phyloP scores from a whole-genome alignment of 106 monocot species.

The Ottelia alismoides region DNA sequence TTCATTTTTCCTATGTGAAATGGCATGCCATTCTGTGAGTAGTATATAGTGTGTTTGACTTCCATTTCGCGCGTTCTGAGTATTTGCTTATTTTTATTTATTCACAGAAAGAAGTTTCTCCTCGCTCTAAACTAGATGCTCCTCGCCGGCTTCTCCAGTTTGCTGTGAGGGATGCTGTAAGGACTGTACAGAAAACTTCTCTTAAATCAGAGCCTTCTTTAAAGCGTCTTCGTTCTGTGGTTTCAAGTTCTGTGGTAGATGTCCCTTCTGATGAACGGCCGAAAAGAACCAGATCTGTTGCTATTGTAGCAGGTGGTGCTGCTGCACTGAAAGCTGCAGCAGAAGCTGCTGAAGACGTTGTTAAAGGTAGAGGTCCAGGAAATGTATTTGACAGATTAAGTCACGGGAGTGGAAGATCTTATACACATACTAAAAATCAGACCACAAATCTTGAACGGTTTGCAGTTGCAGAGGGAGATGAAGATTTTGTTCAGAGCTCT shows the following conservation, averaged over 20 bases:
- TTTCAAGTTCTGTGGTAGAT: constrained; percentile 35
- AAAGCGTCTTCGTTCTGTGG: constrained; percentile 66
- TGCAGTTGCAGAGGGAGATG: constrained; percentile 14
- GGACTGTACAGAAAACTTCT: constrained; percentile 29
- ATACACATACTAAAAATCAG: constrained; percentile 10
- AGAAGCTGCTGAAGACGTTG: constrained; percentile 74
- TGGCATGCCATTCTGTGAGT: neutral
- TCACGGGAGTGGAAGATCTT: constrained; percentile 1
- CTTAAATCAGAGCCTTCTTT: constrained; percentile 32
- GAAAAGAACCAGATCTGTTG: constrained; percentile 27
- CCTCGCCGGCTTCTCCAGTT: constrained; percentile 83
- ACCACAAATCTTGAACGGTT: constrained; percentile 12
- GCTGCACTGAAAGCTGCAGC: constrained; percentile 58
- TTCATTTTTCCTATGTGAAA: neutral
- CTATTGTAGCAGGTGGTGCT: constrained; percentile 23
- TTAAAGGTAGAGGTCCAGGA: constrained; percentile 28
- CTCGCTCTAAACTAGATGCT: constrained; percentile 31
- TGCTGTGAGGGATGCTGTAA: constrained; percentile 90
- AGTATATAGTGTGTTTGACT: neutral
- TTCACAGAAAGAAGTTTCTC: constrained; percentile 32
- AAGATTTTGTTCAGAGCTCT: constrained; percentile 21
- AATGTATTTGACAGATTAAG: constrained; percentile 72
- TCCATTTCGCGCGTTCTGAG: neutral
- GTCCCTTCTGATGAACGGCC: constrained; percentile 18
- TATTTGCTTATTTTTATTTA: neutral